Conservation (phyloP, 1,284 basidiomycete genomes). For the Wolfiporia cocos region DNA sequence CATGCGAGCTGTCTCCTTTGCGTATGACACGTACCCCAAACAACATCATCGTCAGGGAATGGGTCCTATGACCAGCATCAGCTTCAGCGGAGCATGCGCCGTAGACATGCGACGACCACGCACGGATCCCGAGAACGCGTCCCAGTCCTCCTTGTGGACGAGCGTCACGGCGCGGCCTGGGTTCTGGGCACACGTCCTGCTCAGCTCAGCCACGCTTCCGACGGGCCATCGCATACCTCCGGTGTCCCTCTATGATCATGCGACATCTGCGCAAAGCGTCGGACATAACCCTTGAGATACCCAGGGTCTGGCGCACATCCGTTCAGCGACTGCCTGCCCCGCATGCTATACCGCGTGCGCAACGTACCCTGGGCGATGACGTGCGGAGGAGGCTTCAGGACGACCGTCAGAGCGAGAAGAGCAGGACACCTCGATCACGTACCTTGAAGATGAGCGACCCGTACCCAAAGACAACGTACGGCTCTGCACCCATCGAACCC, state of each 20-base stretch:
- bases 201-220: not conserved
- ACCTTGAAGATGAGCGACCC: slow-evolving; percentile 83
- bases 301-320: slow-evolving; percentile 54
- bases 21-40: slow-evolving; percentile 82
- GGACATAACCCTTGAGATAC: slow-evolving; percentile 81
- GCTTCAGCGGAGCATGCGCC: not conserved
- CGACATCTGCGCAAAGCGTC: slow-evolving; percentile 82
- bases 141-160: slow-evolving; percentile 83
- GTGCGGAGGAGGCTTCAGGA: slow-evolving; percentile 64
- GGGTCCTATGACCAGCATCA: slow-evolving; percentile 43
- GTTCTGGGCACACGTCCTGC: slow-evolving; percentile 33
- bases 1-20: too few species aligned
- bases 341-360: not conserved
- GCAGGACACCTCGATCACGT: too few species aligned
- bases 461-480: slow-evolving; percentile 74
- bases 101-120: slow-evolving; percentile 14
- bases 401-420: too few species aligned
- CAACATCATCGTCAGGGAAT: slow-evolving; percentile 73
- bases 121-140: slow-evolving; percentile 58
- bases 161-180: slow-evolving; percentile 87
- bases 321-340: too few species aligned
- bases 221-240: slow-evolving; percentile 39
- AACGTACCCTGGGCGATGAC: slow-evolving; percentile 48
- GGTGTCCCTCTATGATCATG: slow-evolving; percentile 85
- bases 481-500: slow-evolving; percentile 16